These are phyloP conservation scores for Neurospora sp. DNA, from an alignment of 495 filamentous ascomycete species.

Conservation along the genomic window DNA sequence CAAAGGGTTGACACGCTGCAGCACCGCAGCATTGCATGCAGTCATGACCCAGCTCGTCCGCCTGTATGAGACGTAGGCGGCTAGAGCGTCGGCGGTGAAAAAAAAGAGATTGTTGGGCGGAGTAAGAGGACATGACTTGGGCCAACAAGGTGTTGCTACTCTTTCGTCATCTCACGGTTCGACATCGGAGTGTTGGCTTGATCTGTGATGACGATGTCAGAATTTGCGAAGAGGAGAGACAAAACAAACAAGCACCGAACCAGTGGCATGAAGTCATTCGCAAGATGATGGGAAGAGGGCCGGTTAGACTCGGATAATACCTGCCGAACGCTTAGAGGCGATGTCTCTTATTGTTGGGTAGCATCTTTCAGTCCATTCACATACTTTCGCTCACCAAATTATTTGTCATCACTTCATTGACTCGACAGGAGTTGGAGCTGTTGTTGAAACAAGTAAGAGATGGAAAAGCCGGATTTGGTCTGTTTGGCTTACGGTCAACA, in stretches of 20 bases:
- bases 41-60: not conserved
- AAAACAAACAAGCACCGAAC: not conserved
- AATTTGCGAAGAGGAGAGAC: not conserved
- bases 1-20: not conserved
- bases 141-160: not conserved
- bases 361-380: not conserved
- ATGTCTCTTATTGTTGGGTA: not conserved
- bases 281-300: not conserved
- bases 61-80: not conserved
- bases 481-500: not conserved
- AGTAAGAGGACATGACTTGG: not conserved
- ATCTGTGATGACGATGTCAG: not conserved
- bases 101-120: not conserved
- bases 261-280: not conserved
- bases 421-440: not conserved
- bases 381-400: not conserved
- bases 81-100: not conserved
- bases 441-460: not conserved
- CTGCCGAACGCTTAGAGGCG: not conserved
- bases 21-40: not conserved
- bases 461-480: not conserved
- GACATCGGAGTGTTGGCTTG: not conserved
- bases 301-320: not conserved
- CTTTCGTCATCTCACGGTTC: not conserved
- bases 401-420: not conserved